Evolutionary conservation across 352 stramenopile genomes (phyloP).

Genomic region (Globisporangium rhizosaccharum): DNA sequence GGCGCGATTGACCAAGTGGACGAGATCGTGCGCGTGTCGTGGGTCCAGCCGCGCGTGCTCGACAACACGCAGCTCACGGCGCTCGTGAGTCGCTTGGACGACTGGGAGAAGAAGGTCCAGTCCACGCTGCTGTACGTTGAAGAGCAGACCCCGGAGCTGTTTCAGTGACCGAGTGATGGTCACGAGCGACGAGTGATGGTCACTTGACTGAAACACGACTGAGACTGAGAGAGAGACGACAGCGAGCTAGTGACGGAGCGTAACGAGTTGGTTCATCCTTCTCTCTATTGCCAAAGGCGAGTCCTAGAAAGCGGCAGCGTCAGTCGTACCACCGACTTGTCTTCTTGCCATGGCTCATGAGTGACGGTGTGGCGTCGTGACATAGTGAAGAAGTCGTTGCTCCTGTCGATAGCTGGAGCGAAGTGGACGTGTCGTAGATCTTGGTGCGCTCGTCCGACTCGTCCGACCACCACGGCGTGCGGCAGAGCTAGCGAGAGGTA

Average conservation of each 20-base stretch:
- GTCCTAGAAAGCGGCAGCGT: neutral
- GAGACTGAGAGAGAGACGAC: neutral
- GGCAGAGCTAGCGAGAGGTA: slow-evolving; percentile 17
- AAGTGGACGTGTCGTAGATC: slow-evolving; percentile 14
- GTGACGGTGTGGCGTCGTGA: neutral
- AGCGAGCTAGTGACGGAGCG: neutral
- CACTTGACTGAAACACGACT: neutral
- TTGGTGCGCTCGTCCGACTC: slow-evolving; percentile 23
- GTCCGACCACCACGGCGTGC: slow-evolving; percentile 38
- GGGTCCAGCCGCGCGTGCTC: slow-evolving; percentile 89
- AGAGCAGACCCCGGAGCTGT: slow-evolving; percentile 83
- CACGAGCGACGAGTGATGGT: neutral
- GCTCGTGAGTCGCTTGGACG: slow-evolving; percentile 61
- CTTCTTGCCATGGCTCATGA: slow-evolving; percentile 29
- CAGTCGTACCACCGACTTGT: slow-evolving; percentile 53
- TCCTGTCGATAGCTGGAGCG: slow-evolving; percentile 11
- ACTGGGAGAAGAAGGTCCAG: slow-evolving; percentile 82
- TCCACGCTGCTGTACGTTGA: slow-evolving; percentile 82
- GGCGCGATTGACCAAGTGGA: slow-evolving; percentile 92
- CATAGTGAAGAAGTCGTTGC: neutral
- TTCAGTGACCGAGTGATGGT: slow-evolving; percentile 44
- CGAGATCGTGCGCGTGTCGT: slow-evolving; percentile 91
- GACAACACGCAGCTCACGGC: slow-evolving; percentile 77
- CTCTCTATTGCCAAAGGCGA: too few relatives aligned
- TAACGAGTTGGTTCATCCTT: neutral